Evolutionary conservation across 164 flowering plant genomes (phyloP), one percentile per base, ranked within the genome.

Genomic region (Vitis amurensis): DNA sequence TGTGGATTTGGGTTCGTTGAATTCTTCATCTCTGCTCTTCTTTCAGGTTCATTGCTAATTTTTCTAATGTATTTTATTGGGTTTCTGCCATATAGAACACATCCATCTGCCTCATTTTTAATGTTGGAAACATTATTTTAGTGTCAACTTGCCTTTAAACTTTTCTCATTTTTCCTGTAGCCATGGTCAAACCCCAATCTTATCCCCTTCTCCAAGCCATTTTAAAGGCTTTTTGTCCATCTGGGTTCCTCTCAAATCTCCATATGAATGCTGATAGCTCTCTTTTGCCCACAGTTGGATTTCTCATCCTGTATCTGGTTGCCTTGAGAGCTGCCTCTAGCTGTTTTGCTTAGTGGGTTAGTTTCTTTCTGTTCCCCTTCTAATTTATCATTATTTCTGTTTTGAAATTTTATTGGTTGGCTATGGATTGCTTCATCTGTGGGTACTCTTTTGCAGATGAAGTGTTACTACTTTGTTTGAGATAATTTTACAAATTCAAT

Each of bases 181-280:
- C 2, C 27, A 29, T 59, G 53, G 55, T 55, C 69, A 64, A 53
- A 15, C 23, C 57, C 47, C 65, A 47, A 11, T 51, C 14, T 47
- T 44, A 59, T 47, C 61, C 58, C 50, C 29, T 14, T 44, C 69
- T 50, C 23, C 50, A 31, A 37, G 58, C 68, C 66, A 57, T 50
- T 31, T 61, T 8, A 29, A 19, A 12, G 68, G 65, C 3, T 37
- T 55, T 71, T 76, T 56, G 49, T 68, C 23, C 60, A 73, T 55
- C 59, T 72, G 73, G 70, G 60, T 72, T 19, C 48, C 65, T 64
- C 57, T 61, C 50, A 56, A 59, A 53, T 76, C 61, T 55, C 47
- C 23, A 49, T 59, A 17, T 76, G 16, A 29, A n/a, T 30, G 68
- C 14, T 55, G 23, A 12, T 59, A 17, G 68, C 70, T 69, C 68